phyloP scores from a whole-genome alignment of 139 green algal genomes.

The Dunaliella primolecta region DNA sequence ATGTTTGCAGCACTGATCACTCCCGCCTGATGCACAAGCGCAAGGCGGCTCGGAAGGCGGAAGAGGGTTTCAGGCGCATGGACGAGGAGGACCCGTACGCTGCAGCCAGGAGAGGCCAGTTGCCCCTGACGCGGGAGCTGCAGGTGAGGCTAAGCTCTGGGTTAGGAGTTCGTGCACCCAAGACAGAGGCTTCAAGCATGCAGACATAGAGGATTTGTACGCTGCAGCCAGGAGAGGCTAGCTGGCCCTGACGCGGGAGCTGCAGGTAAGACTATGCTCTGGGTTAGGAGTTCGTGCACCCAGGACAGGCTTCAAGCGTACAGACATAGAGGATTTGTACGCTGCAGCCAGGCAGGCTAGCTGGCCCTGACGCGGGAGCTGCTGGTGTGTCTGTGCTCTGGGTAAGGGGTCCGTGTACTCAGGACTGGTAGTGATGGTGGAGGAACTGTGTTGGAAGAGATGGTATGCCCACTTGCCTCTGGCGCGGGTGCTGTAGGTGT shows the following conservation, averaged over 20 bases:
- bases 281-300: too few species aligned
- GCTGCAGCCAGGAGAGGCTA: background rate
- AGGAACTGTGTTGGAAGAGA: too few species aligned
- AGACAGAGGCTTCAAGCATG: constrained; percentile 19
- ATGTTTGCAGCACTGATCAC: background rate
- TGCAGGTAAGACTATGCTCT: constrained; percentile 17
- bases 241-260: background rate
- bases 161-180: too few species aligned
- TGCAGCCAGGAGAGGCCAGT: background rate
- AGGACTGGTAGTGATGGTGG: too few species aligned
- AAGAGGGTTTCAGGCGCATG: constrained; percentile 26
- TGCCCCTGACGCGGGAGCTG: constrained; percentile 3
- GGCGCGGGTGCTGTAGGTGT: too few species aligned
- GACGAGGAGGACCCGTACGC: constrained; percentile 8
- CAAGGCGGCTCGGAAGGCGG: constrained; percentile 27
- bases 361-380: background rate
- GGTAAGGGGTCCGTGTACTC: too few species aligned
- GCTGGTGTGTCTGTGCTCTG: constrained; percentile 11
- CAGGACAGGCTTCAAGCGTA: constrained; percentile 21
- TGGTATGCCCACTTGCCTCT: too few species aligned
- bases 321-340: constrained; percentile 4
- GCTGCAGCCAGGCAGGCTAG: background rate
- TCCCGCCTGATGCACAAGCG: constrained; percentile 29
- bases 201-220: constrained; percentile 4
- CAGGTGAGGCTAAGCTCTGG: constrained; percentile 14